These are phyloP conservation scores for Yamadazyma buinensis DNA, from an alignment of 1,139 yeast species.

Conservation along the genomic window DNA sequence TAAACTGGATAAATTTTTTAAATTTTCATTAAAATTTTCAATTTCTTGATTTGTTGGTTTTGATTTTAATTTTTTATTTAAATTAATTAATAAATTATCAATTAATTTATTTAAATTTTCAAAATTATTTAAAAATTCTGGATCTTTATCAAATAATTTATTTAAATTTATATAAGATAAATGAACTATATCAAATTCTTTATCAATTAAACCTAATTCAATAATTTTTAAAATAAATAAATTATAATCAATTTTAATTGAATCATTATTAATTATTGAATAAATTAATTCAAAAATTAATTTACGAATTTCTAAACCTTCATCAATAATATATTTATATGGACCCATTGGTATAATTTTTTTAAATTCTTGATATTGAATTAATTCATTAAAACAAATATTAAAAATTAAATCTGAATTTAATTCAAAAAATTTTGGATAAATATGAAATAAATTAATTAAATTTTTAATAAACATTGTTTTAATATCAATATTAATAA, in stretches of 20 bases:
- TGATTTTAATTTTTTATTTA: conserved; percentile 33
- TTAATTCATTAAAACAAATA: conserved; percentile 55
- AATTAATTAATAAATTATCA: conserved; percentile 23
- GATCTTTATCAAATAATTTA: conserved; percentile 22
- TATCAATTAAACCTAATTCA: conserved; percentile 32
- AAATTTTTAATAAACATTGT: conserved; percentile 21
- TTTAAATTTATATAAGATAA: conserved; percentile 32
- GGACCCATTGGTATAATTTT: conserved; percentile 82
- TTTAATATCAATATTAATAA: conserved; percentile 39
- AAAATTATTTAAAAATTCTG: conserved; percentile 17
- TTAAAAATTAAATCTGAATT: not conserved
- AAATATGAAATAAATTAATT: conserved; percentile 39
- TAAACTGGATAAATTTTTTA: conserved; percentile 26
- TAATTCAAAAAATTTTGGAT: conserved; percentile 53
- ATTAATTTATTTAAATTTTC: conserved; percentile 20
- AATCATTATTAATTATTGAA: conserved; percentile 37
- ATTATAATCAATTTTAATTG: conserved; percentile 19
- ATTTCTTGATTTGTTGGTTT: conserved; percentile 45
- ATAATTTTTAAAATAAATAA: conserved; percentile 27
- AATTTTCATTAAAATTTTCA: conserved; percentile 31
- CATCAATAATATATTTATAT: conserved; percentile 77
- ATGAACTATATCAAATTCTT: conserved; percentile 37
- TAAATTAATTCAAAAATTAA: conserved; percentile 69
- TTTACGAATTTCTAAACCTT: conserved; percentile 72
- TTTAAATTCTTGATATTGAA: conserved; percentile 53